These are phyloP conservation scores for Penicillium corylophilum DNA, from an alignment of 2,329 filamentous ascomycete genomes.

Conservation along the genomic window DNA sequence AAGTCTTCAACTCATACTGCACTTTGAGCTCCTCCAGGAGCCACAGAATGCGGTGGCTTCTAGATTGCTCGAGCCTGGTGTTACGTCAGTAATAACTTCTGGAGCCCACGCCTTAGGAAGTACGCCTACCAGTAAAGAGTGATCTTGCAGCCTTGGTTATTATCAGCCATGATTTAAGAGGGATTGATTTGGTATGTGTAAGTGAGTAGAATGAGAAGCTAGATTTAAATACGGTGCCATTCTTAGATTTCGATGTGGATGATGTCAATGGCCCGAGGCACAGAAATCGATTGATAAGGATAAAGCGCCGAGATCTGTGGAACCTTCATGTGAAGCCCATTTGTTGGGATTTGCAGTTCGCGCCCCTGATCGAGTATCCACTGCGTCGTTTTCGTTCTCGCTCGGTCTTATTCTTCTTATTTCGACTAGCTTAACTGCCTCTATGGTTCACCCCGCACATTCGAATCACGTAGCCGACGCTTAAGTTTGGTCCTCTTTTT, in stretches of 20 bases:
- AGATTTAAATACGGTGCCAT: neutral
- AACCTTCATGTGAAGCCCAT: constrained; percentile 17
- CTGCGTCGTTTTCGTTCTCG: neutral
- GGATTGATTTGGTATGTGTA: no score
- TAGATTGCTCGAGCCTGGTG: constrained; percentile 75
- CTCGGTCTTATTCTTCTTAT: neutral
- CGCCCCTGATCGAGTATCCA: neutral
- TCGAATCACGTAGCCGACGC: neutral
- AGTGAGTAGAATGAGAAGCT: neutral
- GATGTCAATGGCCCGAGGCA: constrained; percentile 20
- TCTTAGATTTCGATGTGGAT: constrained; percentile 3
- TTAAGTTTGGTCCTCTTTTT: no score
- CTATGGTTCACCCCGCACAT: neutral
- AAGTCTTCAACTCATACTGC: constrained; percentile 75
- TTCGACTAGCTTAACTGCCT: neutral
- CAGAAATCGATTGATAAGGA: constrained; percentile 11
- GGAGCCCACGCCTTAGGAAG: neutral
- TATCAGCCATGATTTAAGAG: constrained; percentile 16
- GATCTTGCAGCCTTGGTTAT: constrained; percentile 50
- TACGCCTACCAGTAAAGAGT: constrained; percentile 62
- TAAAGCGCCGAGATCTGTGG: constrained; percentile 15
- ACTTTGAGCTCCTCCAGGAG: constrained; percentile 79
- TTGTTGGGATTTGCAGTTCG: neutral
- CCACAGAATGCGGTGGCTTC: constrained; percentile 80
- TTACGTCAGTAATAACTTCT: constrained; percentile 1